A percentile compares a stretch with the other conserved stretches of the same genome.
These are phyloP conservation scores for Rhodotorula diobovata DNA, from an alignment of 768 basidiomycete genomes.

Conservation along the genomic window DNA sequence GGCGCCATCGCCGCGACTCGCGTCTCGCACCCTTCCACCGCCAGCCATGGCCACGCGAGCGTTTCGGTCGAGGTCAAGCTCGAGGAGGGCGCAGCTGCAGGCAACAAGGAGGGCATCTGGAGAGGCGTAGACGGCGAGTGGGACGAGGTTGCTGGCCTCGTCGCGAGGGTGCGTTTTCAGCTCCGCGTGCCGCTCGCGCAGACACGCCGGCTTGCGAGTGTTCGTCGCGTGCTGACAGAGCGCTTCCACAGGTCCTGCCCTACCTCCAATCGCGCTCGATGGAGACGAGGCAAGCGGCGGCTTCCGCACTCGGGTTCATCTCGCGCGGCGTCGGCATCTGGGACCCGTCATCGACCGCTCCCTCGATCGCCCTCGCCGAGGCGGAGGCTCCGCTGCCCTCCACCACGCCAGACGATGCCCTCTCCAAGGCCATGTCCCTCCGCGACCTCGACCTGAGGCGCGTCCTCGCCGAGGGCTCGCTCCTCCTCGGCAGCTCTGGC, in stretches of 20 bases:
- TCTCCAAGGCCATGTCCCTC: constrained; percentile 55
- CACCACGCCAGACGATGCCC: constrained; percentile 40
- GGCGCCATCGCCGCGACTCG: constrained; percentile 84
- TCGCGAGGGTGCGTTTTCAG: constrained; percentile 72
- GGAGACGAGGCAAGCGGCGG: constrained; percentile 85
- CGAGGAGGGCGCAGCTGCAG: not conserved
- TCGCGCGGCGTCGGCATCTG: constrained; percentile 73
- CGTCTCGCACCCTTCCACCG: constrained; percentile 54
- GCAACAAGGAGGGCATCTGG: constrained; percentile 20
- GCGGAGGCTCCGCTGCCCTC: not conserved
- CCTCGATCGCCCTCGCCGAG: not conserved
- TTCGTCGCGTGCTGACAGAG: not conserved
- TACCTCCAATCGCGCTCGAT: constrained; percentile 85
- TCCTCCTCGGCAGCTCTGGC: constrained; percentile 85
- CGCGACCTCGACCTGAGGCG: constrained; percentile 71
- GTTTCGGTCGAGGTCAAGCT: constrained; percentile 44
- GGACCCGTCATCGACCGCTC: constrained; percentile 51
- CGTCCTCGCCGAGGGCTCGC: constrained; percentile 67
- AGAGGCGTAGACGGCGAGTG: constrained; percentile 57
- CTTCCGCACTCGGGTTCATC: constrained; percentile 79
- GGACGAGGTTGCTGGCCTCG: constrained; percentile 83
- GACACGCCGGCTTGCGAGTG: not conserved
- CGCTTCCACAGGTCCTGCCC: constrained; percentile 72
- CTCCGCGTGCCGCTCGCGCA: too few species aligned
- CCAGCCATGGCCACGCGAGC: constrained; percentile 38